These are phyloP conservation scores for Ilex paraguariensis DNA, from an alignment of 305 asterid species.

Conservation along the genomic window DNA sequence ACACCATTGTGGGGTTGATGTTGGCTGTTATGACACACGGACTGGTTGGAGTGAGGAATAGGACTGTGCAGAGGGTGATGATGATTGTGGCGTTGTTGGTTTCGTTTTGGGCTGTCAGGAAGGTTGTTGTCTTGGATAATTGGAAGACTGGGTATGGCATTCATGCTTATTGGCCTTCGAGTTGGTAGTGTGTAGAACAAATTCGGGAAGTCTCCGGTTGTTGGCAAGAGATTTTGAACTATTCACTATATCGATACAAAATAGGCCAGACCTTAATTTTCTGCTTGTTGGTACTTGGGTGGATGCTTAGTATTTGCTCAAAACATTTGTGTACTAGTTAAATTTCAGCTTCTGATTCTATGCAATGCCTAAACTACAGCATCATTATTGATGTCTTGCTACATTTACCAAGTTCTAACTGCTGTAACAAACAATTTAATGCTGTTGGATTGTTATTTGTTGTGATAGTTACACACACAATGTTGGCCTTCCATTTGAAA, in stretches of 20 bases:
- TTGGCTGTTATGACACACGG: slow-evolving; percentile 63
- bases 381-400: too few species aligned
- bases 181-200: slow-evolving; percentile 40
- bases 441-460: too few species aligned
- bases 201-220: neutral
- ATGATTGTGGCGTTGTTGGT: slow-evolving; percentile 38
- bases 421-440: too few species aligned
- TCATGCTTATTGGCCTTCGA: slow-evolving; percentile 79
- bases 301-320: neutral
- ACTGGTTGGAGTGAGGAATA: slow-evolving; percentile 47
- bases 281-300: neutral
- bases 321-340: too few species aligned
- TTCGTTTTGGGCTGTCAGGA: slow-evolving; percentile 61
- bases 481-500: too few species aligned
- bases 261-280: neutral
- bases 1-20: slow-evolving; percentile 75
- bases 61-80: slow-evolving; percentile 36
- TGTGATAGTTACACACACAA: too few species aligned
- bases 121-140: slow-evolving; percentile 73
- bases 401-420: too few species aligned
- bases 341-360: too few species aligned
- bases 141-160: slow-evolving; percentile 94
- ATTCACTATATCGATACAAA: neutral
- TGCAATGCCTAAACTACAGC: too few species aligned
- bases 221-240: neutral